These are phyloP conservation scores for Metschnikowia lochheadii DNA, from an alignment of 805 yeast genomes.

Conservation along the genomic window DNA sequence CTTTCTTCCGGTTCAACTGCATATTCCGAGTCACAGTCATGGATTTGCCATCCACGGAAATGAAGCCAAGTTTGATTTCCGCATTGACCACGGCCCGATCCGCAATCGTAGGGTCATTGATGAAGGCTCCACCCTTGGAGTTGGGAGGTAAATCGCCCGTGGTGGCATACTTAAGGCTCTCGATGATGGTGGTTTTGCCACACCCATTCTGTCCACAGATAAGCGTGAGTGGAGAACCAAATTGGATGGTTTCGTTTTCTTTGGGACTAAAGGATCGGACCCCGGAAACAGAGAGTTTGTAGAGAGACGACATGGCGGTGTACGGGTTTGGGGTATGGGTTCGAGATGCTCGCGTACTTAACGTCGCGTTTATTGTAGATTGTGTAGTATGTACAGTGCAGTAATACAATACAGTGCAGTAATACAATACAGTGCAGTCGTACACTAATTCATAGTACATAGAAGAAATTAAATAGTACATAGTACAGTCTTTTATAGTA, in stretches of 20 bases:
- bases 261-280: slow-evolving; percentile 88
- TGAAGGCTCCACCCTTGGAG: slow-evolving; percentile 91
- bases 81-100: slow-evolving; percentile 79
- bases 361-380: no score
- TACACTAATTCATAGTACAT: no score
- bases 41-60: slow-evolving; percentile 62
- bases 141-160: slow-evolving; percentile 97
- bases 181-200: slow-evolving; percentile 95
- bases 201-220: slow-evolving; percentile 96
- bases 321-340: neutral
- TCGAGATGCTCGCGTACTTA: neutral
- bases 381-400: no score
- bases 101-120: slow-evolving; percentile 83
- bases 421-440: no score
- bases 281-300: slow-evolving; percentile 62
- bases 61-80: slow-evolving; percentile 84
- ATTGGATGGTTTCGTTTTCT: slow-evolving; percentile 79
- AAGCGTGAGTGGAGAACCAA: slow-evolving; percentile 84
- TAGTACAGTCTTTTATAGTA: no score
- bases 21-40: slow-evolving; percentile 87
- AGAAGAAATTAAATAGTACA: no score
- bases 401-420: no score
- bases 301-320: slow-evolving; percentile 37
- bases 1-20: slow-evolving; percentile 60
- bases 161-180: slow-evolving; percentile 88